Conservation (phyloP, 2,329 filamentous ascomycete genomes). For the Colletotrichum eleusines region DNA sequence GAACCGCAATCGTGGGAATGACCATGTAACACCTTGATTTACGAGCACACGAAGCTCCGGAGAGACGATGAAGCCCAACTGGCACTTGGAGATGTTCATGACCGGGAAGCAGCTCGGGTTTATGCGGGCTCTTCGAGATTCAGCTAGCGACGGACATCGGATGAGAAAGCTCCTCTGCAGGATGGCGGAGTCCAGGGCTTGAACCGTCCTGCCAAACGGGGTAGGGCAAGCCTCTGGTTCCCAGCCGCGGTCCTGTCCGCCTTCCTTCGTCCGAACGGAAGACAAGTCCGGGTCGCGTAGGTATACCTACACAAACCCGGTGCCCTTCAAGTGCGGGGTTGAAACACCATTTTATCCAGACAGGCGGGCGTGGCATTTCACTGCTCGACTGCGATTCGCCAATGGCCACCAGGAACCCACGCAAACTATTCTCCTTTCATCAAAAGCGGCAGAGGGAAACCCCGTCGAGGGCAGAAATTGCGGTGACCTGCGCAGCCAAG, state of each 20-base stretch:
- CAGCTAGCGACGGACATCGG: background rate
- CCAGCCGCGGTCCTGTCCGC: background rate
- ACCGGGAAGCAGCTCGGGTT: background rate
- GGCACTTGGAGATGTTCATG: background rate
- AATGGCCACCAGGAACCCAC: background rate
- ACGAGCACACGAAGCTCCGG: background rate
- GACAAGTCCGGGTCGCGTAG: background rate
- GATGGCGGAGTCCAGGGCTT: background rate
- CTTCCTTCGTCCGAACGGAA: background rate
- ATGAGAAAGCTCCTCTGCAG: background rate
- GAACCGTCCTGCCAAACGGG: background rate
- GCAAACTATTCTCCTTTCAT: background rate
- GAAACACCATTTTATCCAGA: constrained; percentile 30
- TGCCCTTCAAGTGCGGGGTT: constrained; percentile 36
- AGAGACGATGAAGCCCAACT: background rate
- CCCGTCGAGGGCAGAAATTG: background rate
- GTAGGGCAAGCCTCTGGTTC: background rate
- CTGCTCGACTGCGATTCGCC: constrained; percentile 3
- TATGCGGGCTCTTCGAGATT: background rate
- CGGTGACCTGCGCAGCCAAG: background rate
- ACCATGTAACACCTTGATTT: background rate
- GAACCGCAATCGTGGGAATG: background rate
- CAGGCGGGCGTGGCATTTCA: constrained; percentile 4
- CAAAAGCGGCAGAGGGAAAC: background rate
- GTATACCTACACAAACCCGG: background rate